Evolutionary conservation across 768 basidiomycete species (phyloP).

Genomic region (Boletus patriciae): DNA sequence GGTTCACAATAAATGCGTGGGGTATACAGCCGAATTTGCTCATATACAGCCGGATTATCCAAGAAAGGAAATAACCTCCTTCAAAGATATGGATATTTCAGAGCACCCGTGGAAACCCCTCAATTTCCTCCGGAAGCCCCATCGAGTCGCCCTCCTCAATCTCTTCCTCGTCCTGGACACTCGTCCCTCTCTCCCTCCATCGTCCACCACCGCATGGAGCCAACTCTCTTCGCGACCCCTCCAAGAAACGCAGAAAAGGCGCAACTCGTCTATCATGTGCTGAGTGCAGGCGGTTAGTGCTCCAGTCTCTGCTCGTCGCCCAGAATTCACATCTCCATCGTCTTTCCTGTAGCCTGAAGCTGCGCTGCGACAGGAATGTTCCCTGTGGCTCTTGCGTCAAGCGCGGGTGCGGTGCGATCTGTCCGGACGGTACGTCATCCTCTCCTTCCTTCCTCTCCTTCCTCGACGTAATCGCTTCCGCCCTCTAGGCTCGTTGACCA

Average conservation of each 20-base stretch:
- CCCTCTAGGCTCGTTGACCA: slow-evolving; percentile 67
- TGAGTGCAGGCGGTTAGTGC: slow-evolving; percentile 66
- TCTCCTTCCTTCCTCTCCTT: slow-evolving; percentile 9
- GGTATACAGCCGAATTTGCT: slow-evolving; percentile 5
- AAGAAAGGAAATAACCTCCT: slow-evolving; percentile 20
- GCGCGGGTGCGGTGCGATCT: slow-evolving; percentile 77
- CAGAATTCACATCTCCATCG: not conserved
- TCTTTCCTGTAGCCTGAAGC: slow-evolving; percentile 25
- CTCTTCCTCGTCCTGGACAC: slow-evolving; percentile 28
- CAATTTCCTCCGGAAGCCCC: slow-evolving; percentile 17
- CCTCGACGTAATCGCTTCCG: slow-evolving; percentile 20
- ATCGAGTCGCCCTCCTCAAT: slow-evolving; percentile 17
- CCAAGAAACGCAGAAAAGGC: slow-evolving; percentile 66
- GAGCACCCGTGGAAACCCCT: slow-evolving; percentile 11
- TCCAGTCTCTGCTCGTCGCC: not conserved
- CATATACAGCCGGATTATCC: slow-evolving; percentile 20
- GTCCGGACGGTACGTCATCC: slow-evolving; percentile 63
- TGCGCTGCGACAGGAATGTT: slow-evolving; percentile 66
- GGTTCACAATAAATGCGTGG: not conserved
- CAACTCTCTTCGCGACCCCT: slow-evolving; percentile 31
- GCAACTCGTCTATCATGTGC: slow-evolving; percentile 78
- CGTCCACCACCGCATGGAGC: slow-evolving; percentile 21
- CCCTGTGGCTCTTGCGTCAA: slow-evolving; percentile 83
- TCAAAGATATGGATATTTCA: slow-evolving; percentile 19
- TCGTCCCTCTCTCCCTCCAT: slow-evolving; percentile 1